Base-by-base conservation (phyloP, 1,139 yeast species). In the Arxiozyma heterogenica region DNA sequence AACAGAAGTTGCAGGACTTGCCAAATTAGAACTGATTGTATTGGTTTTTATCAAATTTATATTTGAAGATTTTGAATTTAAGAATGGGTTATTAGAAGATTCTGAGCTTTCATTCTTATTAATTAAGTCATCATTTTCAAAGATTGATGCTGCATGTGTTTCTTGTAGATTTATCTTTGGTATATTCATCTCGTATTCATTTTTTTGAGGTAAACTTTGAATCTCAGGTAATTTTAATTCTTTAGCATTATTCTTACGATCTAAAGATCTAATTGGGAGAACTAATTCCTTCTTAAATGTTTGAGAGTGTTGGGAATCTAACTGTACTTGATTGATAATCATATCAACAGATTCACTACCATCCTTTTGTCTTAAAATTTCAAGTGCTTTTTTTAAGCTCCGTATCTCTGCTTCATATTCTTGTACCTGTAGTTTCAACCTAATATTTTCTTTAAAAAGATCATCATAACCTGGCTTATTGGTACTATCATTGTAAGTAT, bases 1-100 rank as follows among this genome's bases (percentile, higher is more conserved):
- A 7, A 65, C 67, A 4, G 71, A 68, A 0, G 70, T 60, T 1
- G 71, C 71, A n/a, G 71, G 71, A 51, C 68, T 67, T 4, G 63
- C 64, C 8, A 53, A 43, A 30, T 44, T 43, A 27, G 23, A 41
- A n/a, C 23, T 43, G 7, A 20, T 25, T 17, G n/a, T 30, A 30
- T 15, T 50, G 20, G 39, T 20, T 50, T 25, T 22, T n/a, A 41
- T 34, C 27, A 41, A 21, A 34, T 20, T 46, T 17, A 38, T 20
- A 11, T 41, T 21, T 15, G 15, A 15, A 15, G 49, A 9, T 21
- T 34, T 46, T 34, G 49, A 46, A 38, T 27, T 18, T 22, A 34
- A 46, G 11, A 55, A 56, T 18, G 58, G 54, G 38, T 50, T 50
- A 21, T 23, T 46, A 5, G 43, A 34, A 18, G 38, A 23, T n/a